A percentile compares a stretch with the other conserved stretches of the same genome.
These are phyloP conservation scores for Populus ilicifolia DNA, from an alignment of 345 rosid genomes.

Conservation along the genomic window DNA sequence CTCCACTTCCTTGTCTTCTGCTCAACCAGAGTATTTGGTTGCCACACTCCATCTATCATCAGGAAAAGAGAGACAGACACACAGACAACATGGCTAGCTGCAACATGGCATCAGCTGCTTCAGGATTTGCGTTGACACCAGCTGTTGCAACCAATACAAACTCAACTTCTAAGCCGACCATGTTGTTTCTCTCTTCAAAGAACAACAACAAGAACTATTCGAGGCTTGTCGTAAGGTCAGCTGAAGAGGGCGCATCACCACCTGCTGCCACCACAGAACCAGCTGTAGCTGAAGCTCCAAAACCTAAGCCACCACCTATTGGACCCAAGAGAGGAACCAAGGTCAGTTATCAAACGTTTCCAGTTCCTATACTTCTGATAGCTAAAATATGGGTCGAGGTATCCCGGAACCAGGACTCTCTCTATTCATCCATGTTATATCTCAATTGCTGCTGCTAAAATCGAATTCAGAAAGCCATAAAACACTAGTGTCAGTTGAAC, in stretches of 20 bases:
- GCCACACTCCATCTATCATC: neutral
- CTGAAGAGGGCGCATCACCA: conserved; percentile 50
- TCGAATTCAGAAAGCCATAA: neutral
- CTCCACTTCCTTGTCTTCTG: neutral
- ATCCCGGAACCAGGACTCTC: neutral
- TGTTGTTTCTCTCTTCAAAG: conserved; percentile 45
- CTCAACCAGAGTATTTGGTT: neutral
- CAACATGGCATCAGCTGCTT: conserved; percentile 70
- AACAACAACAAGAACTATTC: conserved; percentile 23
- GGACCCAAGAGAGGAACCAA: conserved; percentile 94
- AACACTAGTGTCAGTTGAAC: neutral
- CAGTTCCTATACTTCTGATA: too few relatives aligned
- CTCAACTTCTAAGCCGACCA: conserved; percentile 37
- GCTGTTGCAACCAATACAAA: conserved; percentile 29
- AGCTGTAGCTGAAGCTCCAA: conserved; percentile 38
- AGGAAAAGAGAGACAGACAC: neutral
- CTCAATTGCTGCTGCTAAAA: neutral
- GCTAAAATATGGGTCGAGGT: too few relatives aligned
- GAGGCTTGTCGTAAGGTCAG: conserved; percentile 58
- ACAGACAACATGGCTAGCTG: conserved; percentile 48
- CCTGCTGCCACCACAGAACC: conserved; percentile 38
- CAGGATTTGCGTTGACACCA: conserved; percentile 49
- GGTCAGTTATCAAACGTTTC: conserved; percentile 32
- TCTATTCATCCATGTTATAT: neutral
- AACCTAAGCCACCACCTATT: conserved; percentile 69